Base-by-base conservation (phyloP, 164 flowering plant genomes). In the Magnolia officinalis region DNA sequence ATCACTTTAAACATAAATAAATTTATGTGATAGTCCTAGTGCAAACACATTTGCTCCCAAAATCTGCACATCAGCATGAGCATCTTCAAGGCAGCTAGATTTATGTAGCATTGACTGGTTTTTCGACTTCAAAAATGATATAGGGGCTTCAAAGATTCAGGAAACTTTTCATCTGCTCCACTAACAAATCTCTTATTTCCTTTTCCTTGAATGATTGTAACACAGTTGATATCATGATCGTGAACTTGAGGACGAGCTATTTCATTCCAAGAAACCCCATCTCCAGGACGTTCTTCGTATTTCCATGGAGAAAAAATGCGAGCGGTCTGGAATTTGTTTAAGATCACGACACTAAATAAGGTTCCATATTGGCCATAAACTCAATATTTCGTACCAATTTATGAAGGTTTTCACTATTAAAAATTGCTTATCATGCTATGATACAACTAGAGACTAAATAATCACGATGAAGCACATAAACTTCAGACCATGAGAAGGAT, bases 21-120 rank as follows among this genome's bases (percentile, higher is more conserved):
- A 98, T 79, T 94, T 96, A 83, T 93, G 99, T 37, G 99, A 96
- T 69, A 96, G 80, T 10, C 98, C 99, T 78, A 96, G 97, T 79
- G 99, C 98, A 76, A 98, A 96, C 98, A 96, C 94, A 81, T 96
- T 96, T 74, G 99, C 99, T 78, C 98, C 99, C 82, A 96, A 82
- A 78, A 96, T 82, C 79, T 89, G 97, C 70, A 90, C 82, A 73
- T 84, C 91, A 6, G 55, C 82, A 74, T 81, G 88, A 72, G 84
- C 52, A 74, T 90, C 91, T 71, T 88, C 94, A 63, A 78, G 65
- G 71, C 76, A 78, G 76, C 72, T 63, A 78, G 82, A 78, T 10
- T 73, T 80, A n/a, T 79, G 79, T 29, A 76, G 79, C 74, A 80
- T 84, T 29, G 95, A 88, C 85, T 89, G 83, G 75, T 81, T 83